Percentiles rank a stretch among this genome's conserved stretches.
These are phyloP conservation scores for Gracilaria vermiculophylla DNA, from an alignment of 23 red algal genomes.

Conservation along the genomic window DNA sequence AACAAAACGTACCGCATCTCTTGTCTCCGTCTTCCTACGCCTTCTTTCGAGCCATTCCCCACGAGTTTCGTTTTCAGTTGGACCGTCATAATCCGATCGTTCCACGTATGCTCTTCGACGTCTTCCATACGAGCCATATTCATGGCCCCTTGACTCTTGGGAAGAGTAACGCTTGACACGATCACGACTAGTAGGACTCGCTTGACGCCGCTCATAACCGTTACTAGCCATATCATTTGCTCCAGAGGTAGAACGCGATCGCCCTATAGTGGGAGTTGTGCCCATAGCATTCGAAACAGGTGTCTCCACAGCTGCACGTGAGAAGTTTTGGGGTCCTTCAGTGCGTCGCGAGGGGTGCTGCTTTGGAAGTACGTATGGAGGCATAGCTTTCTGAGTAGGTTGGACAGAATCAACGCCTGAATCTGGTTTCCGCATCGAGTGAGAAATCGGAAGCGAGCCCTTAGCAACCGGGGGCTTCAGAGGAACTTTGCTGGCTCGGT, in stretches of 20 bases:
- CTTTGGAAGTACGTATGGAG: neutral
- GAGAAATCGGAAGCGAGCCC: neutral
- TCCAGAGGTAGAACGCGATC: neutral
- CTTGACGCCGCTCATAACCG: neutral
- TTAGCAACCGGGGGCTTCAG: neutral
- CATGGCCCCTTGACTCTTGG: neutral
- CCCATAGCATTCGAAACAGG: neutral
- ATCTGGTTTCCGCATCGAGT: neutral
- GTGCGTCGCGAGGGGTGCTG: neutral
- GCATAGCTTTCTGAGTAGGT: neutral
- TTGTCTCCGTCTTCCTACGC: conserved; percentile 39
- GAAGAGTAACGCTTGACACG: neutral
- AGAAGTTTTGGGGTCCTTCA: neutral
- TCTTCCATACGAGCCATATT: neutral
- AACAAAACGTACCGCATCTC: conserved; percentile 46
- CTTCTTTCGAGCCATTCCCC: conserved; percentile 57
- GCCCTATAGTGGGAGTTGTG: neutral
- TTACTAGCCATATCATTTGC: neutral
- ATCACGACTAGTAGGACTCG: neutral
- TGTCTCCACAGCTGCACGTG: neutral
- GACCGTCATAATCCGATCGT: conserved; percentile 39
- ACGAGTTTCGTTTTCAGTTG: conserved; percentile 45
- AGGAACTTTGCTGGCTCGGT: neutral
- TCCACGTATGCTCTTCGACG: neutral
- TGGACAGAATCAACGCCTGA: neutral